These are phyloP conservation scores for Alternaria longipes DNA, from an alignment of 2,329 filamentous ascomycete species.

Conservation along the genomic window DNA sequence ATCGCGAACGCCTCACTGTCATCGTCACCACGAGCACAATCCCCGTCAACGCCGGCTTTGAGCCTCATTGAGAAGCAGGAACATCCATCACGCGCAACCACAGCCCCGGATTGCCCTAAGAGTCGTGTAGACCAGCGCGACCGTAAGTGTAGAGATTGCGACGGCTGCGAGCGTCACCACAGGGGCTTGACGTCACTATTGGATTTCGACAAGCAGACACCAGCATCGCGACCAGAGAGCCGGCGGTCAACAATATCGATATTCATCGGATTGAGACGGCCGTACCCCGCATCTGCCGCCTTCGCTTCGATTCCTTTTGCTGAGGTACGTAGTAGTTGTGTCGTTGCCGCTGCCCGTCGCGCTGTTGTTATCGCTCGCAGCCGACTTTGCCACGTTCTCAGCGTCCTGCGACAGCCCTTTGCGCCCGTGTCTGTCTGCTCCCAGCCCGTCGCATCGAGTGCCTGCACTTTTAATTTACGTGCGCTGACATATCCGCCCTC, in stretches of 20 bases:
- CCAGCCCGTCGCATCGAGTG: constrained; percentile 26
- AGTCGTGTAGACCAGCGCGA: constrained; percentile 1
- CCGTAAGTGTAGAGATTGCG: constrained; percentile 13
- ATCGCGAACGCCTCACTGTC: constrained; percentile 49
- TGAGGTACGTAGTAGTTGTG: constrained; percentile 44
- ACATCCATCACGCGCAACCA: constrained; percentile 19
- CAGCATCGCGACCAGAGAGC: constrained; percentile 29
- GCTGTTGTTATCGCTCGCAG: constrained; percentile 26
- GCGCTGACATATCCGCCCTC: constrained; percentile 21
- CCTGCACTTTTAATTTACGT: constrained; percentile 15
- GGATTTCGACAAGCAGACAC: constrained; percentile 30
- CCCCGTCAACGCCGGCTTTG: constrained; percentile 37
- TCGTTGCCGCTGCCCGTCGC: constrained; percentile 23
- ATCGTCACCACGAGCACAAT: constrained; percentile 42
- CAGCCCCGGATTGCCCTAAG: constrained; percentile 19
- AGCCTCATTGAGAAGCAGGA: constrained; percentile 38
- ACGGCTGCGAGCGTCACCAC: constrained; percentile 29
- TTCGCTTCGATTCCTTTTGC: constrained; percentile 23
- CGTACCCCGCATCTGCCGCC: constrained; percentile 41
- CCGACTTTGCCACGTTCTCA: constrained; percentile 34
- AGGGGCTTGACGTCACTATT: constrained; percentile 45
- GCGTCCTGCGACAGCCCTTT: constrained; percentile 28
- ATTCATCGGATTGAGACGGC: constrained; percentile 23
- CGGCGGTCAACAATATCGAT: constrained; percentile 26
- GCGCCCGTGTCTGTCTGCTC: constrained; percentile 20